Evolutionary conservation across 768 basidiomycete genomes (phyloP).

Genomic region (Russula sp.): DNA sequence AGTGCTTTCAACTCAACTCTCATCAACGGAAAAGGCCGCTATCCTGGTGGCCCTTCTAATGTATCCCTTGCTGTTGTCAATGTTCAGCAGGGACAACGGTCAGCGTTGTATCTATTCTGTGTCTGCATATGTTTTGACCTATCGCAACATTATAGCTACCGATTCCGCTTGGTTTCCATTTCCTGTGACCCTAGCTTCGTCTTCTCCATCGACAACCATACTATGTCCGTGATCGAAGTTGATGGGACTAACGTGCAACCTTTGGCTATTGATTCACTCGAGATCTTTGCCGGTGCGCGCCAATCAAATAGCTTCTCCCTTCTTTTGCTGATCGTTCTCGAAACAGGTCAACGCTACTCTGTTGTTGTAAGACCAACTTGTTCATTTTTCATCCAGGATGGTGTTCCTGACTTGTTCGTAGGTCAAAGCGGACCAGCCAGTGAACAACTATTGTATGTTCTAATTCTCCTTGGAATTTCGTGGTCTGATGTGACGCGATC

Average conservation of each 20-base stretch:
- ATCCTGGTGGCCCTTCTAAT: constrained; percentile 32
- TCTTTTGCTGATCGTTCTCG: neutral
- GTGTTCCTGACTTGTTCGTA: neutral
- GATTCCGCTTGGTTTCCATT: constrained; percentile 45
- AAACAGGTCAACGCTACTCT: constrained; percentile 25
- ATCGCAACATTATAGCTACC: constrained; percentile 33
- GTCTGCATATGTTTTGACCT: neutral
- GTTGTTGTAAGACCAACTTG: constrained; percentile 20
- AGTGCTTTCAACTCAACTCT: constrained; percentile 35
- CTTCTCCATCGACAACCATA: constrained; percentile 27
- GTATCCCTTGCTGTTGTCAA: constrained; percentile 38
- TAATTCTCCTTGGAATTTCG: neutral
- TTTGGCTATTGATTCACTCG: constrained; percentile 22
- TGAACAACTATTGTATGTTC: constrained; percentile 16
- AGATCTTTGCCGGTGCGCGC: constrained; percentile 21
- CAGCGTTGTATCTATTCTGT: neutral
- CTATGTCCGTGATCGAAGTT: constrained; percentile 27
- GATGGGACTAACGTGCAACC: constrained; percentile 24
- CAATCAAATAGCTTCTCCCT: neutral
- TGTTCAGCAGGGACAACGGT: constrained; percentile 31
- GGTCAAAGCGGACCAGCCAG: constrained; percentile 22
- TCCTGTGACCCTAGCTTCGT: constrained; percentile 37
- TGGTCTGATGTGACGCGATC: constrained; percentile 11
- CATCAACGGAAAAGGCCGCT: constrained; percentile 48
- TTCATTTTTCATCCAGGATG: neutral